Evolutionary conservation across 2,329 filamentous ascomycete genomes (phyloP).

Genomic region (Acephala macrosclerotiorum): DNA sequence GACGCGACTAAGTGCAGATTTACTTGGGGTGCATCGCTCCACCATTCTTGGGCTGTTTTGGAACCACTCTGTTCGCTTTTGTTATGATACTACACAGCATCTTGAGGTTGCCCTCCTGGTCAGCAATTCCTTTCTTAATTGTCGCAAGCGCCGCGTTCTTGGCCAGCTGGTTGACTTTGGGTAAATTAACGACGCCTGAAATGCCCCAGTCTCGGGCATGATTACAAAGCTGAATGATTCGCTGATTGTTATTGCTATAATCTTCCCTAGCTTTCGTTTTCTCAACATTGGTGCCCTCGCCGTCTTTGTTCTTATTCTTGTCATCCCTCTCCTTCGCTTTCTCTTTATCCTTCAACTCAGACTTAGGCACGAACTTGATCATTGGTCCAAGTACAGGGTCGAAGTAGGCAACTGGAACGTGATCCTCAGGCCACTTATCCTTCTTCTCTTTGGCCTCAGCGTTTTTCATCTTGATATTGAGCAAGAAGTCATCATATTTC

Average conservation of each 20-base stretch:
- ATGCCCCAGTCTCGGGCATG: not conserved
- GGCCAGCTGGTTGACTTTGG: not conserved
- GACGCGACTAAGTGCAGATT: not conserved
- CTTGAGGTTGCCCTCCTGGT: not conserved
- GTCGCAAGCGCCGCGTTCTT: not conserved
- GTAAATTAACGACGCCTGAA: not conserved
- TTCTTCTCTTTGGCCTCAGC: not conserved
- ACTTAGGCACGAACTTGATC: not conserved
- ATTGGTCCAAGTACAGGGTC: not conserved
- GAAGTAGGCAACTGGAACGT: not conserved
- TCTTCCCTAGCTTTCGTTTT: not conserved
- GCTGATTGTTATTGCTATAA: not conserved
- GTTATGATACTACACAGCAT: not conserved
- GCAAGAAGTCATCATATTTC: not conserved
- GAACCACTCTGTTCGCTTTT: not conserved
- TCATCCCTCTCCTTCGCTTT: not conserved
- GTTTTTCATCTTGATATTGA: not conserved
- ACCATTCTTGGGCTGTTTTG: slow-evolving; percentile 2
- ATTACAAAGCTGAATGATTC: not conserved
- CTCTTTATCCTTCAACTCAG: not conserved
- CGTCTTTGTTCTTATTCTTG: not conserved
- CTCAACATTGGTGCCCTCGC: not conserved
- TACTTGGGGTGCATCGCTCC: slow-evolving; percentile 1
- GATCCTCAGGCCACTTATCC: slow-evolving; percentile 1
- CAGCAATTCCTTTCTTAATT: not conserved